Evolutionary conservation across 352 stramenopile species (phyloP), one percentile per base, ranked within the genome.

Genomic region (Globisporangium polare): DNA sequence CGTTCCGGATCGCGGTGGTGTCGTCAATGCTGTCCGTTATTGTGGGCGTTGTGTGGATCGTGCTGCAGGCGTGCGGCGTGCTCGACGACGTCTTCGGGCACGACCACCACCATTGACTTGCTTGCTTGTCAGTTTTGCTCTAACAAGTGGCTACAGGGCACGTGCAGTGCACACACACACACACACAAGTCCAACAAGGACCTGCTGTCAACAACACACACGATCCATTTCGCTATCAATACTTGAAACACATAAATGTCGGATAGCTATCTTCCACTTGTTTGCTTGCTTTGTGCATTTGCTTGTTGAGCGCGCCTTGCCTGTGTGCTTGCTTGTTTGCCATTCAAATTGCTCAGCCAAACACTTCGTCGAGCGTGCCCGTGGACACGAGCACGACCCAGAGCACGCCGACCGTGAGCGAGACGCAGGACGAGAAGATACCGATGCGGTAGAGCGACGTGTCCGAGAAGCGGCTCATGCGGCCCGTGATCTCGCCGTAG

Each of bases 401-500:
- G 53, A 89, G 67, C 39, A 90, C 61, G 53, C 85, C 85, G 8
- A 94, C 81, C 5, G 26, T 53, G 9, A 92, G 58, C 41, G 83
- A 92, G n/a, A 94, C 65, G 49, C 72, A 71, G 6, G 84, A 79
- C 53, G 78, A 90, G 60, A 89, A 88, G 41, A 92, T 68, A 22
- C 77, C 77, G 20, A 94, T 66, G 43, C 73, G 69, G 49, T 86
- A 78, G 18, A 86, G 78, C 9, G 78, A 77, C 24, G 66, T 65
- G 53, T 81, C 73, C 52, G 78, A 89, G 56, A 84, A 80, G 52
- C 76, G 75, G 39, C 77, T 87, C 65, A 87, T 74, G 49, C 75
- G 77, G 6, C 75, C 75, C 26, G 81, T 90, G 27, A 81, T 55
- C 46, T 86, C 81, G 53, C 90, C 88, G 65, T 96, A 97, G 8